These are phyloP conservation scores for Venturia asperata DNA, from an alignment of 2,329 filamentous ascomycete species.

Conservation along the genomic window DNA sequence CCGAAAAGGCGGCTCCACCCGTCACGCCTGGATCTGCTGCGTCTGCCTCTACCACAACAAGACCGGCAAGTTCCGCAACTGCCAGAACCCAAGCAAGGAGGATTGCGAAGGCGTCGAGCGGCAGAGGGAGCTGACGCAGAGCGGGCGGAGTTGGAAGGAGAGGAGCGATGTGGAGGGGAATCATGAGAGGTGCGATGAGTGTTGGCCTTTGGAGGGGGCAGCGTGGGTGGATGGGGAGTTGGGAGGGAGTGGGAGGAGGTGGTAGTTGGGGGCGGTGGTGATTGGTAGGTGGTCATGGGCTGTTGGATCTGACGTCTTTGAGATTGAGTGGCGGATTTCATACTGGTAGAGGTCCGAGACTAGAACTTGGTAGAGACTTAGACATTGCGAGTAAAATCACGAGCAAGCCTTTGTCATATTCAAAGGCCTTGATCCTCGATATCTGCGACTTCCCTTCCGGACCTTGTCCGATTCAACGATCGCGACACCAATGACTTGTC, in stretches of 20 bases:
- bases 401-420: no score
- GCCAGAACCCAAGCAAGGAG: background rate
- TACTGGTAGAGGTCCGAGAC: no score
- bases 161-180: conserved; percentile 1
- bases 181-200: background rate
- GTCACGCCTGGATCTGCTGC: conserved; percentile 3
- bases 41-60: conserved; percentile 8
- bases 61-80: conserved; percentile 7
- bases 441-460: no score
- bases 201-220: conserved; percentile 1
- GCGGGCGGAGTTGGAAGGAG: background rate
- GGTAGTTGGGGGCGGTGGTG: background rate
- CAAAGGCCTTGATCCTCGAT: no score
- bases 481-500: no score
- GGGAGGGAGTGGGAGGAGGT: background rate
- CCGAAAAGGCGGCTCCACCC: conserved; percentile 2
- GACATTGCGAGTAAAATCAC: no score
- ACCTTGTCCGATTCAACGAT: no score
- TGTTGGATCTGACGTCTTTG: no score
- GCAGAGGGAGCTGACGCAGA: background rate
- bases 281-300: no score
- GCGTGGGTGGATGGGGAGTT: background rate
- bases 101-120: background rate
- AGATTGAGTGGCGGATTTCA: no score
- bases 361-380: no score